Base-by-base conservation (phyloP, 1,284 basidiomycete genomes). In the Austroboletus novae-zelandiae region DNA sequence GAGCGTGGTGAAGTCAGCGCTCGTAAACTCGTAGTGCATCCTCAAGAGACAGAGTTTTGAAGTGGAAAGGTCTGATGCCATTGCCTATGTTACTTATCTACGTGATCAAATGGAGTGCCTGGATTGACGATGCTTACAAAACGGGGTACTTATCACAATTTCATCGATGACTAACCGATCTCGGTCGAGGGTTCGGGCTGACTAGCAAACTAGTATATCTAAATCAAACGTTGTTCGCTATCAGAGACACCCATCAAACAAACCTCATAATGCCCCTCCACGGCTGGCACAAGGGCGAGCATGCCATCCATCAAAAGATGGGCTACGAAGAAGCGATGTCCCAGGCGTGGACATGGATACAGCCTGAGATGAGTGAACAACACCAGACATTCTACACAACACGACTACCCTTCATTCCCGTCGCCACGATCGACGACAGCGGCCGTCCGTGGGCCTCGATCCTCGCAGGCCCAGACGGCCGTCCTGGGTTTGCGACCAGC, bases 401-500 rank as follows among this genome's bases (percentile, higher is more conserved):
- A 10, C 58, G 61, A 35, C 53, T 76, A 13, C 66, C 69, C 0
- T 76, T 77, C 54, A 61, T 77, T 42, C 71, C 73, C 1, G 51
- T 77, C 39, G 69, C 73, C 9, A 70, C 69, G 1, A 60, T 73
- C 23, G 74, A 74, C 48, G 56, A 55, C 1, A 40, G 41, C 13
- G 59, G 57, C 0, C 62, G 74, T 3, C 74, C 75, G 2, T 76
- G 74, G 74, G 57, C 63, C 1, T 72, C 66, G 14, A 61, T 77
- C 40, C 57, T 75, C 8, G 61, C 71, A 0, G 67, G 67, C 9
- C 40, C 47, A 1, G 50, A 61, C 10, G 74, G 71, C 8, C 48
- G 53, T 15, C 61, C 64, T 7, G 78, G 76, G 0, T 84, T 81
- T 56, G 70, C 78, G 15, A 61, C 59, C 1, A 71, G 73, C 45